Evolutionary conservation across 129 eudicot genomes (phyloP).

Genomic region (Saussurea involucrata): DNA sequence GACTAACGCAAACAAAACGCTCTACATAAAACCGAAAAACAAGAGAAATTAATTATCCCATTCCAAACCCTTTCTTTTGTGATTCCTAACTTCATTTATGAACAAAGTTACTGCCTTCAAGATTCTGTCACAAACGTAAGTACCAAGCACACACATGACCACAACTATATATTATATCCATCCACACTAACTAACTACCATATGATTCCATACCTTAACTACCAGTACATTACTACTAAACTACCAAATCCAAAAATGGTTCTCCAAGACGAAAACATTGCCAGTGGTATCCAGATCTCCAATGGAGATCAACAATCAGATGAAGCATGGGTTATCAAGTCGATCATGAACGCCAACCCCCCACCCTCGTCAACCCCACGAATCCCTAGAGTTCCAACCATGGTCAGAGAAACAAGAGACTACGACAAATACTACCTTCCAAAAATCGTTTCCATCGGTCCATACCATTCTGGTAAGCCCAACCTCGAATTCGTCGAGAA

Average conservation of each 20-base stretch:
- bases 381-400: slow-evolving; percentile 15
- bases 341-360: neutral
- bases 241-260: neutral
- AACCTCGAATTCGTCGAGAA: slow-evolving; percentile 17
- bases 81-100: slow-evolving; percentile 2
- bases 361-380: neutral
- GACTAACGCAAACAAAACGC: no score
- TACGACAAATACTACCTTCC: slow-evolving; percentile 30
- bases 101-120: neutral
- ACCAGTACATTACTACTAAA: neutral
- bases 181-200: neutral
- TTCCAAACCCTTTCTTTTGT: no score
- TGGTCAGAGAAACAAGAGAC: slow-evolving; percentile 1
- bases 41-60: no score
- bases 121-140: neutral
- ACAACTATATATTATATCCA: neutral
- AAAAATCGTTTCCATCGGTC: slow-evolving; percentile 38
- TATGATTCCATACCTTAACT: neutral
- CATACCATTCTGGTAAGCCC: slow-evolving; percentile 17
- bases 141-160: neutral
- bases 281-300: neutral
- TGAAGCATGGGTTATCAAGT: neutral
- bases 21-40: no score
- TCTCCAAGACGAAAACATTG: neutral
- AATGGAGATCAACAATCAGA: neutral